Conservation (phyloP, 140 eudicot species). For the Senecio squalidus region DNA sequence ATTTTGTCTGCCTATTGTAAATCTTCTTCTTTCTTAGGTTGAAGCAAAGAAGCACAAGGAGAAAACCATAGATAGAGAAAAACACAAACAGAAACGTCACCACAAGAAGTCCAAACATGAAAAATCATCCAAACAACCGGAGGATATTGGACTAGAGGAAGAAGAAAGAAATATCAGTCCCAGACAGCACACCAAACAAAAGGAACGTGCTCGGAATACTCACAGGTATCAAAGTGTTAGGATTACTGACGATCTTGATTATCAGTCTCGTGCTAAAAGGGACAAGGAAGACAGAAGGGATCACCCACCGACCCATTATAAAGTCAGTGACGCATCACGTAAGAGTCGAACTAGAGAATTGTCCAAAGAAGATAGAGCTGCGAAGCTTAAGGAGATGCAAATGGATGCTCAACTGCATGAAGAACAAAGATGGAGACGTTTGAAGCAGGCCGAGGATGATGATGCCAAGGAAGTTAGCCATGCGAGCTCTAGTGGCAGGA, state of each 20-base stretch:
- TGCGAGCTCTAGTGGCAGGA: slow-evolving; percentile 45
- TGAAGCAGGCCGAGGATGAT: slow-evolving; percentile 68
- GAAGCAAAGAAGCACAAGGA: slow-evolving; percentile 68
- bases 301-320: slow-evolving; percentile 18
- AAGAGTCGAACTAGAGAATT: slow-evolving; percentile 31
- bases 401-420: slow-evolving; percentile 90
- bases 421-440: slow-evolving; percentile 91
- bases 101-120: slow-evolving; percentile 46
- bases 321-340: not conserved
- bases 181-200: slow-evolving; percentile 28
- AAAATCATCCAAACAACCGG: slow-evolving; percentile 46
- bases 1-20: not conserved
- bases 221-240: slow-evolving; percentile 16
- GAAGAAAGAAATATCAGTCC: slow-evolving; percentile 25
- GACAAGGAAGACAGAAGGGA: slow-evolving; percentile 19
- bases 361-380: slow-evolving; percentile 82
- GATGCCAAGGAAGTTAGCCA: slow-evolving; percentile 67
- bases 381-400: slow-evolving; percentile 76
- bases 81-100: slow-evolving; percentile 40
- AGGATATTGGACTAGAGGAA: slow-evolving; percentile 25
- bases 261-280: slow-evolving; percentile 26
- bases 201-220: slow-evolving; percentile 11
- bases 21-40: slow-evolving; percentile 37
- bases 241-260: slow-evolving; percentile 7
- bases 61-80: slow-evolving; percentile 33